Percentiles rank a stretch among this genome's conserved stretches.
Evolutionary conservation across 306 rosid species (phyloP).

Genomic region (Sindora glabra): DNA sequence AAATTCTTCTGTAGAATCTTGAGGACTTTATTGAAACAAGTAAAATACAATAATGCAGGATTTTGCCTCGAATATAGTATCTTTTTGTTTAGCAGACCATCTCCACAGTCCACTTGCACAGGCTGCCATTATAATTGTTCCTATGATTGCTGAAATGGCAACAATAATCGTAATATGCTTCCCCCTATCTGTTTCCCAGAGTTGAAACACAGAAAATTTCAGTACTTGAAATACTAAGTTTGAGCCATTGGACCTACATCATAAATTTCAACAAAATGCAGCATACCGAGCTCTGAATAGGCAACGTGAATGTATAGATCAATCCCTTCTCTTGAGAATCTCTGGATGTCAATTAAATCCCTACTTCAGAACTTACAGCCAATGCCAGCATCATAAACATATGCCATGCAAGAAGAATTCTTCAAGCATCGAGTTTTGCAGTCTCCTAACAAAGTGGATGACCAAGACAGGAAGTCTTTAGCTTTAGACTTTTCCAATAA

Average conservation of each 20-base stretch:
- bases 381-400: not conserved
- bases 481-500: slow-evolving; percentile 13
- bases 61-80: not conserved
- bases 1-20: no score
- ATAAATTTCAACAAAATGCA: no score
- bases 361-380: not conserved
- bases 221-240: no score
- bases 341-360: not conserved
- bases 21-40: no score
- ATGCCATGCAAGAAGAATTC: not conserved
- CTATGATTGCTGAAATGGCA: not conserved
- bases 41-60: no score
- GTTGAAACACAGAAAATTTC: no score
- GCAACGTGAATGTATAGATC: not conserved
- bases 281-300: not conserved
- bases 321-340: not conserved
- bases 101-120: not conserved
- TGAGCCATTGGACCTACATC: no score
- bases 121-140: not conserved
- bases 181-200: not conserved
- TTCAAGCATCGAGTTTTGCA: not conserved
- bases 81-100: not conserved
- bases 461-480: not conserved
- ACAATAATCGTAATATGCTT: not conserved
- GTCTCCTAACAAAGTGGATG: not conserved